Evolutionary conservation across 305 asterid genomes (phyloP).

Genomic region (Fraxinus ornus): DNA sequence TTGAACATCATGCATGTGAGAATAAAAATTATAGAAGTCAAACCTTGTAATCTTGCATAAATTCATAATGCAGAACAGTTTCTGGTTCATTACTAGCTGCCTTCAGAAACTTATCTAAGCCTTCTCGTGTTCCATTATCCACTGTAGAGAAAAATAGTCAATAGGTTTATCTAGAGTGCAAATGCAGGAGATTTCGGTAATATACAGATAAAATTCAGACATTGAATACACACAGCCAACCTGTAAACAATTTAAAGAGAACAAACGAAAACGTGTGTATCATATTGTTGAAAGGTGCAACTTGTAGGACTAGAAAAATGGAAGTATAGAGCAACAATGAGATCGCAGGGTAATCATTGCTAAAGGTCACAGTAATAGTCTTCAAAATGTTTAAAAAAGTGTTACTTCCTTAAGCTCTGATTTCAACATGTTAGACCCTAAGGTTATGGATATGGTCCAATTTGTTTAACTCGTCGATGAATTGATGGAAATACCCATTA

Average conservation of each 20-base stretch:
- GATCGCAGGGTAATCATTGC: background rate
- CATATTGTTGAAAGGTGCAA: constrained; percentile 1
- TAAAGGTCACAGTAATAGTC: background rate
- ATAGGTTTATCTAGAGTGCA: background rate
- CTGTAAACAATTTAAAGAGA: constrained; percentile 14
- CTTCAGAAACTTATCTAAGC: constrained; percentile 89
- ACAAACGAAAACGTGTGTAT: background rate
- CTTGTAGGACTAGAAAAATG: background rate
- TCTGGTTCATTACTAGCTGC: constrained; percentile 99
- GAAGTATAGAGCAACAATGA: background rate
- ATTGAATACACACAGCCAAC: background rate
- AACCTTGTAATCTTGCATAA: constrained; percentile 99
- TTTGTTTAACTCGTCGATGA: background rate
- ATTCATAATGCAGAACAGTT: constrained; percentile 95
- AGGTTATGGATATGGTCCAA: background rate
- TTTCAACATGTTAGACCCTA: background rate
- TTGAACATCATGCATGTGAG: background rate
- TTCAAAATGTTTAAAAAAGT: background rate
- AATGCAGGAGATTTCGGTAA: constrained; percentile 20
- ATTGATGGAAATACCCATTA: background rate
- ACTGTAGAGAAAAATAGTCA: constrained; percentile 42
- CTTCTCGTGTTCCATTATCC: constrained; percentile 94
- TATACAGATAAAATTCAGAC: background rate
- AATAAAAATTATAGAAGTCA: constrained; percentile 15
- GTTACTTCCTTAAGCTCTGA: background rate